Conservation (phyloP, 768 basidiomycete species). For the Suillus fuscotomentosus region DNA sequence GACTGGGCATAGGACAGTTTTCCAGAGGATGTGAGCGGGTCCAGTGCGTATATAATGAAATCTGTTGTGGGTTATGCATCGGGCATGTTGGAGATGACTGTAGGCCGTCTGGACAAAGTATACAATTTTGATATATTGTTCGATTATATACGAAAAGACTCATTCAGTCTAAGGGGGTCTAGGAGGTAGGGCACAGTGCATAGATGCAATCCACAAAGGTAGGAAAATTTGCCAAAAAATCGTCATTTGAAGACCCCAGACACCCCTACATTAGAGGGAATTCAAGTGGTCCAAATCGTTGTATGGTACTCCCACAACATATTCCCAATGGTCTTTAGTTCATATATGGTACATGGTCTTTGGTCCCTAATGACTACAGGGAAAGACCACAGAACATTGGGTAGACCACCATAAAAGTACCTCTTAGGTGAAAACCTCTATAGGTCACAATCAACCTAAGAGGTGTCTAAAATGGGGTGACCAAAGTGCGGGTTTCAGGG, state of each 20-base stretch:
- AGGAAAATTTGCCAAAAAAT: background rate
- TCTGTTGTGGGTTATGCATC: background rate
- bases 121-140: background rate
- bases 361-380: background rate
- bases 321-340: background rate
- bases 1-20: background rate
- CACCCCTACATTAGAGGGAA: background rate
- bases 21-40: background rate
- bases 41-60: background rate
- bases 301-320: background rate
- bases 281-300: background rate
- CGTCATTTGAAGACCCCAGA: background rate
- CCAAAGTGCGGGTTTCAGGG: too few species aligned
- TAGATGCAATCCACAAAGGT: background rate
- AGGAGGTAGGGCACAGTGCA: background rate
- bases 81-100: background rate
- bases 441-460: background rate
- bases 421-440: constrained; percentile 1
- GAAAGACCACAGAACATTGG: background rate
- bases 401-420: background rate
- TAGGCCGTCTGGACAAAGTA: background rate
- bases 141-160: background rate
- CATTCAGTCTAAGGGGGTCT: background rate
- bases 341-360: background rate
- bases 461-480: background rate